Base-by-base conservation (phyloP, 805 yeast genomes). In the Saccharomycopsis vini region DNA sequence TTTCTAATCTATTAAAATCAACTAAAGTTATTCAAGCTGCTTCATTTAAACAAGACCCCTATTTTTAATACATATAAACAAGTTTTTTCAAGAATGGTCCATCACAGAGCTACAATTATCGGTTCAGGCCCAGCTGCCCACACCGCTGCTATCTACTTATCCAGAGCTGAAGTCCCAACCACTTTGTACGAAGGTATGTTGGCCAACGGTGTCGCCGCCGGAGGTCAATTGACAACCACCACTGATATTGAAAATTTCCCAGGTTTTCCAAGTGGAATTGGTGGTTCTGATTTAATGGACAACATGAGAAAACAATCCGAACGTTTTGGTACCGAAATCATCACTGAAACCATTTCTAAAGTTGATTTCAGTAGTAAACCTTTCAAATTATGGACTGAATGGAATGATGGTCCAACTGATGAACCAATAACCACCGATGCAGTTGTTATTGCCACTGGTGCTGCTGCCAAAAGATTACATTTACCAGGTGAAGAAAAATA, bases 111-210 rank as follows among this genome's bases (percentile, higher is more conserved):
- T 50, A 84, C 92, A 26, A 82, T 86, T 57, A 79, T 86, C 50
- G 97, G 98, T 36, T 89, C 97, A 44, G 98, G 98, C 56, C 98
- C 98, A 45, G 98, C 98, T 46, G 98, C 97, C 44, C 96, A 92
- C 73, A 92, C 98, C 36, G 98, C 98, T 41, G 98, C 98, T 53
- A 86, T 92, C 63, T 92, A 92, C 66, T 72, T 92, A 44, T 81
- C 97, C 24, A 81, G 98, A 66, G 98, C 98, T 35, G 98, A 92
- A 72, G 77, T 88, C 60, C 80, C 83, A 66, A 97, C 98, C 20
- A 79, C 84, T 24, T 65, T 92, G 56, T 92, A 88, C 67, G 98
- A 92, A 69, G 98, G 98, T 58, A 72, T 90, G 82, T 56, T 69
- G 47, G 98, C 98, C 53, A 92, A 92, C 66, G 98, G 98, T 55